Evolutionary conservation across 2,329 filamentous ascomycete genomes (phyloP).

Genomic region (Fusarium gaditjirri): DNA sequence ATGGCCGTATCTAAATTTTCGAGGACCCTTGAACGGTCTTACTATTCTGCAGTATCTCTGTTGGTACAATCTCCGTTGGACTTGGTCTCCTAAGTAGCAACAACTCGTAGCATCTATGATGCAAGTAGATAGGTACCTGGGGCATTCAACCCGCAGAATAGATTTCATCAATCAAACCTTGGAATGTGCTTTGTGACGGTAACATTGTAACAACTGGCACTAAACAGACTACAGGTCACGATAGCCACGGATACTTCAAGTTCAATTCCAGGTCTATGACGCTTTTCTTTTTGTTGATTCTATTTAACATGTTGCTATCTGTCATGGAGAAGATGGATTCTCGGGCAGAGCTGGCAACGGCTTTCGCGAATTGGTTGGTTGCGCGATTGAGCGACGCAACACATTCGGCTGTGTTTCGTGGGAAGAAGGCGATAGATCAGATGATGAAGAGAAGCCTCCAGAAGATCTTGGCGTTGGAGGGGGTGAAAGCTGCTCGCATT

Average conservation of each 20-base stretch:
- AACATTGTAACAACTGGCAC: not conserved
- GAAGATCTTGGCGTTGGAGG: slow-evolving; percentile 40
- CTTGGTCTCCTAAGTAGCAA: slow-evolving; percentile 19
- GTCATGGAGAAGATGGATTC: slow-evolving; percentile 45
- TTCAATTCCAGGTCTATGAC: not conserved
- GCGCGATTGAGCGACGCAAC: slow-evolving; percentile 33
- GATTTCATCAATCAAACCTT: slow-evolving; percentile 5
- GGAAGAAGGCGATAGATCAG: slow-evolving; percentile 15
- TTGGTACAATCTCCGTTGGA: slow-evolving; percentile 20
- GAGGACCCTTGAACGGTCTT: slow-evolving; percentile 24
- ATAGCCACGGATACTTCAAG: not conserved
- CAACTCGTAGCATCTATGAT: slow-evolving; percentile 28
- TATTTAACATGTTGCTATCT: not conserved
- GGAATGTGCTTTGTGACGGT: not conserved
- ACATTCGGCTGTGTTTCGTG: slow-evolving; percentile 23
- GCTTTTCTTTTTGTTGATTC: not conserved
- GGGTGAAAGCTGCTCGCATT: slow-evolving; percentile 43
- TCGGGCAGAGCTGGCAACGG: slow-evolving; percentile 57
- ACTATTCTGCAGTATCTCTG: slow-evolving; percentile 40
- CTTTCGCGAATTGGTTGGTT: slow-evolving; percentile 50
- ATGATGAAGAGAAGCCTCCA: slow-evolving; percentile 21
- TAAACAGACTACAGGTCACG: not conserved
- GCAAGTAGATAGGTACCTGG: slow-evolving; percentile 14
- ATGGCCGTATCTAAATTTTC: slow-evolving; percentile 25
- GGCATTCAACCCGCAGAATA: not conserved